Conservation (phyloP, 2,329 filamentous ascomycete species). For the Diaporthe sp. region DNA sequence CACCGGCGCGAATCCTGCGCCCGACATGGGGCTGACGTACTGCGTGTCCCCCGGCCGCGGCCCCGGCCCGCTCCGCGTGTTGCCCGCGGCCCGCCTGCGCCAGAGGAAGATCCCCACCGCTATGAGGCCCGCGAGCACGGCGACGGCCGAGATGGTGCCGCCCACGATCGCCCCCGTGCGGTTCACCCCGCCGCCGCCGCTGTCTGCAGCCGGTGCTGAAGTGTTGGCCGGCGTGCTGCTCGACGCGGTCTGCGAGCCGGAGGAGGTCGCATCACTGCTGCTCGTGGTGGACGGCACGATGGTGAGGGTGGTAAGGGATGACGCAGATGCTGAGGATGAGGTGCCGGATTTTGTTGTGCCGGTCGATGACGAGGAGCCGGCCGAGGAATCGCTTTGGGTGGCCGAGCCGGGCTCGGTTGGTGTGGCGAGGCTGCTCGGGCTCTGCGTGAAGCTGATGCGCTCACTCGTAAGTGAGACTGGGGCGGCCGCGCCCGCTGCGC, state of each 20-base stretch:
- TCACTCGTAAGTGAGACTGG: slow-evolving; percentile 51
- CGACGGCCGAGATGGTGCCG: slow-evolving; percentile 63
- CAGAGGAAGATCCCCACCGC: slow-evolving; percentile 56
- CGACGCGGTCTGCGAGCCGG: slow-evolving; percentile 18
- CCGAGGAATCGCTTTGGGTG: slow-evolving; percentile 37
- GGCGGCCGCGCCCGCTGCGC: slow-evolving; percentile 54
- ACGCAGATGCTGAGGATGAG: slow-evolving; percentile 31
- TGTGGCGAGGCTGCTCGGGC: slow-evolving; percentile 49
- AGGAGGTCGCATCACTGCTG: slow-evolving; percentile 20
- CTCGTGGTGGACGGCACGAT: slow-evolving; percentile 33
- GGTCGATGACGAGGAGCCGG: slow-evolving; percentile 23
- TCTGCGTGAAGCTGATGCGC: slow-evolving; percentile 53
- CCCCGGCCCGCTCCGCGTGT: slow-evolving; percentile 55
- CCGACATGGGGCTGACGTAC: slow-evolving; percentile 49
- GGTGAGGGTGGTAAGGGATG: slow-evolving; percentile 31
- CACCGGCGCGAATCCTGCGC: slow-evolving; percentile 51
- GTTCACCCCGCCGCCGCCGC: slow-evolving; percentile 36
- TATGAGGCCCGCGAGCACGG: slow-evolving; percentile 54
- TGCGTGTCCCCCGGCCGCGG: slow-evolving; percentile 47
- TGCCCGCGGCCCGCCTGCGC: slow-evolving; percentile 52
- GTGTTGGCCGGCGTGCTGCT: slow-evolving; percentile 33
- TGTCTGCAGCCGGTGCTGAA: slow-evolving; percentile 33
- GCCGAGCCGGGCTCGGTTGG: slow-evolving; percentile 54
- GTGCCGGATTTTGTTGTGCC: not conserved
- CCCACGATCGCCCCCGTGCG: slow-evolving; percentile 64